Base-by-base conservation (phyloP, 148 eudicot genomes). In the Rhododendron ferrugineum region DNA sequence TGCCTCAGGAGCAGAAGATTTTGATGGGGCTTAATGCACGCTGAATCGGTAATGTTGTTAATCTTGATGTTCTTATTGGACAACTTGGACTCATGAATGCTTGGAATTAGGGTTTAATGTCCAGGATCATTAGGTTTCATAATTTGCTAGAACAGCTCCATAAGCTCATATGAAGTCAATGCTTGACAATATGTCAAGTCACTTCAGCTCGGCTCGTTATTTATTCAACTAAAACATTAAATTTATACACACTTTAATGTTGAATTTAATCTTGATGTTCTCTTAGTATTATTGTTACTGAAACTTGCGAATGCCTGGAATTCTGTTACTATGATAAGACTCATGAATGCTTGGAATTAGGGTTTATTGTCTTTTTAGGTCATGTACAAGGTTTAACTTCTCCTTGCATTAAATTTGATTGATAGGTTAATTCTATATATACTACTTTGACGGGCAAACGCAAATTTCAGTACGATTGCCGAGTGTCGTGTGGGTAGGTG, bases 1-100 rank as follows among this genome's bases (percentile, higher is more conserved):
- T 96, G 96, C 85, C 97, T 90, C 75, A 93, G 92, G 1, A 95
- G 95, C n/a, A 95, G 94, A 95, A 85, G 80, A 88, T 88, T 76
- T 92, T 96, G 85, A 91, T 96, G 86, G 86, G 96, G 89, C 83
- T 88, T 83, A 28, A 92, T 86, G 26, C 89, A 91, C 85, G 95
- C 86, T 56, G 95, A 94, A 76, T 46, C 6, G 28, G 83, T 80
- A 34, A 54, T 14, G 32, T 30, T 62, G 6, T 11, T 52, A 23
- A 30, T 75, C 70, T 64, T 64, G 30, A 23, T 64, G 70, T 64
- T 8, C 14, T 6, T 3, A 2, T 8, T 10, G 7, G 36, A 34
- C 36, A 34, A 34, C 36, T 34, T 34, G 36, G 50, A 79, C 26
- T 79, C 11, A 2, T 79, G 62, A 28, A 50, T 47, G 37, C 60